Evolutionary conservation across 768 basidiomycete genomes (phyloP).

Genomic region (Pleurotus citrinopileatus): DNA sequence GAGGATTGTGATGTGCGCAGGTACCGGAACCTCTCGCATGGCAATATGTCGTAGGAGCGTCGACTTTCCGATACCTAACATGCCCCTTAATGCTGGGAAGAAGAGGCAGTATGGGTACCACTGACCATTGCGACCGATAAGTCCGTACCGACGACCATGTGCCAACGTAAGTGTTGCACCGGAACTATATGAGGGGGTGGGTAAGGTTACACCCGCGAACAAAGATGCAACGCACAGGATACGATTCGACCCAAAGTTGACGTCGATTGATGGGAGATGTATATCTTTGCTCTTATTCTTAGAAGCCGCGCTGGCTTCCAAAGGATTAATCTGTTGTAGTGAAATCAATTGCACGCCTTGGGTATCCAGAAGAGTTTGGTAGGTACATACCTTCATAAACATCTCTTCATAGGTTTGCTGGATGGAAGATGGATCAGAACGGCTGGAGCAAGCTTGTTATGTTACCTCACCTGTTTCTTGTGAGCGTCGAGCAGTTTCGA

Average conservation of each 20-base stretch:
- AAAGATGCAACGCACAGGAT: constrained; percentile 58
- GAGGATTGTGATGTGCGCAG: constrained; percentile 92
- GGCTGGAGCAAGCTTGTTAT: not conserved
- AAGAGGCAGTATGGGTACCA: not conserved
- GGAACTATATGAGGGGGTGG: constrained; percentile 47
- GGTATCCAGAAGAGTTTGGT: constrained; percentile 1
- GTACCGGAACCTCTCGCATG: constrained; percentile 91
- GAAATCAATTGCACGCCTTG: not conserved
- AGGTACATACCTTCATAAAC: constrained; percentile 81
- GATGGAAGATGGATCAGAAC: not conserved
- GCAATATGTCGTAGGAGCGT: constrained; percentile 93
- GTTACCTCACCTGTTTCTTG: constrained; percentile 70
- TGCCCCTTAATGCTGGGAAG: not conserved
- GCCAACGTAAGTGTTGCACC: constrained; percentile 86
- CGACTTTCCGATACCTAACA: constrained; percentile 88
- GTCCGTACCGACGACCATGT: constrained; percentile 85
- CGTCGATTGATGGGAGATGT: constrained; percentile 91
- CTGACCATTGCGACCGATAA: constrained; percentile 85
- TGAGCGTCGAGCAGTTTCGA: constrained; percentile 92
- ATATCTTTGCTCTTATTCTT: constrained; percentile 99
- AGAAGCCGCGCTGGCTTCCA: constrained; percentile 70
- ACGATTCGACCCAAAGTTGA: constrained; percentile 92
- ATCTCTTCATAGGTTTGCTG: constrained; percentile 98
- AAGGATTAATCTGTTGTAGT: constrained; percentile 76
- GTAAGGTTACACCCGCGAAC: constrained; percentile 7